Conservation (phyloP, 441 rosid species). For the Adansonia madagascariensis region DNA sequence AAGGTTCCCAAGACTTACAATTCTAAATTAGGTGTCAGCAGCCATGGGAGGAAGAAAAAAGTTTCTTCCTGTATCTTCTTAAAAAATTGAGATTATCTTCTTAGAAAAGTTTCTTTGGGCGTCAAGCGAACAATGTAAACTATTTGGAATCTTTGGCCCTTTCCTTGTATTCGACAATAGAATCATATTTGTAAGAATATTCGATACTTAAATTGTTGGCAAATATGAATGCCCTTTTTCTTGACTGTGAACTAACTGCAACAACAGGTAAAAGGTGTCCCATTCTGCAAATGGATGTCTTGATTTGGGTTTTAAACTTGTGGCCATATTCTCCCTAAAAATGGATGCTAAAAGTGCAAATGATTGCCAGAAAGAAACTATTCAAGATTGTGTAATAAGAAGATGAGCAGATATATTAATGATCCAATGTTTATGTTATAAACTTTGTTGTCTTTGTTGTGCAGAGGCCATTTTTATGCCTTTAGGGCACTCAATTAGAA, state of each 20-base stretch:
- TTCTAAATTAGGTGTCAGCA: not conserved
- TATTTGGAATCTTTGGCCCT: too few relatives aligned
- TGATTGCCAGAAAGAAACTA: not conserved
- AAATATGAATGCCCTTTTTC: not conserved
- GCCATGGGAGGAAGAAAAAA: not conserved
- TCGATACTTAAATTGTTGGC: not conserved
- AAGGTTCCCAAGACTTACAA: not conserved
- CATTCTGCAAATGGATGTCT: not conserved
- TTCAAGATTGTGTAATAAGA: too few relatives aligned
- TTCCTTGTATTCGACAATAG: too few relatives aligned
- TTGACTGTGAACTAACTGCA: not conserved
- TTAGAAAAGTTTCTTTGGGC: too few relatives aligned
- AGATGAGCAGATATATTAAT: too few relatives aligned
- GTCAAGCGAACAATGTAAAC: too few relatives aligned
- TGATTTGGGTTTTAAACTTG: not conserved
- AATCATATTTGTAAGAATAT: too few relatives aligned
- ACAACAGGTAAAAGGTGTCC: not conserved
- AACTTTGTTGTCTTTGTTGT: too few relatives aligned
- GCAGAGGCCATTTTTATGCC: too few relatives aligned
- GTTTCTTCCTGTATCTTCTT: not conserved
- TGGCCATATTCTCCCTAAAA: not conserved
- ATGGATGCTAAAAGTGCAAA: not conserved
- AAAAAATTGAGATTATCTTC: not conserved
- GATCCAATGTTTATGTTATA: too few relatives aligned
- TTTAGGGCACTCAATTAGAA: not conserved